These are phyloP conservation scores for Nakazawaea siamensis DNA, from an alignment of 805 yeast genomes.

Conservation along the genomic window DNA sequence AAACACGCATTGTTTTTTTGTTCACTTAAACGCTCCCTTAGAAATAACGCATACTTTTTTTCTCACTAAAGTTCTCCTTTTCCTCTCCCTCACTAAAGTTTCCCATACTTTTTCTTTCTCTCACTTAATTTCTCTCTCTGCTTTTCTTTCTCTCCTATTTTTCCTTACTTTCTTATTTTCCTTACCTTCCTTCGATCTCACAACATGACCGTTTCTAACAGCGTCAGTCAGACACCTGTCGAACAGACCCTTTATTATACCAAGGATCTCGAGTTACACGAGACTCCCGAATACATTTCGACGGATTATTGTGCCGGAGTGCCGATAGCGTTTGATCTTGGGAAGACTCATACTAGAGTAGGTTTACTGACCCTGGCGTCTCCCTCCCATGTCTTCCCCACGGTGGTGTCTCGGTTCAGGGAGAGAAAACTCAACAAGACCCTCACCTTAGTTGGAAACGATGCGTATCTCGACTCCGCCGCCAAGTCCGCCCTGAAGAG, in stretches of 20 bases:
- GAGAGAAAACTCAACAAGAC: constrained; percentile 63
- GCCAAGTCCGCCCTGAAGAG: constrained; percentile 61
- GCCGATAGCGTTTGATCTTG: constrained; percentile 89
- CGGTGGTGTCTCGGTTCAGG: constrained; percentile 62
- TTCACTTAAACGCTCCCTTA: too few species aligned
- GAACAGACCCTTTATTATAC: constrained; percentile 35
- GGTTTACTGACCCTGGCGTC: constrained; percentile 41
- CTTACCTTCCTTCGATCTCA: too few species aligned
- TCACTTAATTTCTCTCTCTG: too few species aligned
- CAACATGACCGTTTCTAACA: not conserved
- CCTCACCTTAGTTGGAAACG: constrained; percentile 76
- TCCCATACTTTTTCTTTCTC: too few species aligned
- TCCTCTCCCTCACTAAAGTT: too few species aligned
- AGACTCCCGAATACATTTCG: constrained; percentile 36
- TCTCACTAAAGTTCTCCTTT: too few species aligned
- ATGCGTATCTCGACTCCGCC: constrained; percentile 62
- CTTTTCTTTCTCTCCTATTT: too few species aligned
- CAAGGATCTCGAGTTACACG: constrained; percentile 30
- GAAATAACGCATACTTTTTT: too few species aligned
- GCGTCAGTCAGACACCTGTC: constrained; percentile 13
- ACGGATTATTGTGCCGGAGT: constrained; percentile 39
- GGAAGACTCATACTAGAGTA: constrained; percentile 50
- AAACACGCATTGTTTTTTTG: too few species aligned
- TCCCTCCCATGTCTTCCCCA: constrained; percentile 64
- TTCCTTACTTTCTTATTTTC: too few species aligned